A percentile compares a stretch with the other conserved stretches of the same genome.
phyloP scores from a whole-genome alignment of 2,329 filamentous ascomycete species.

The Fusarium phyllophilum region DNA sequence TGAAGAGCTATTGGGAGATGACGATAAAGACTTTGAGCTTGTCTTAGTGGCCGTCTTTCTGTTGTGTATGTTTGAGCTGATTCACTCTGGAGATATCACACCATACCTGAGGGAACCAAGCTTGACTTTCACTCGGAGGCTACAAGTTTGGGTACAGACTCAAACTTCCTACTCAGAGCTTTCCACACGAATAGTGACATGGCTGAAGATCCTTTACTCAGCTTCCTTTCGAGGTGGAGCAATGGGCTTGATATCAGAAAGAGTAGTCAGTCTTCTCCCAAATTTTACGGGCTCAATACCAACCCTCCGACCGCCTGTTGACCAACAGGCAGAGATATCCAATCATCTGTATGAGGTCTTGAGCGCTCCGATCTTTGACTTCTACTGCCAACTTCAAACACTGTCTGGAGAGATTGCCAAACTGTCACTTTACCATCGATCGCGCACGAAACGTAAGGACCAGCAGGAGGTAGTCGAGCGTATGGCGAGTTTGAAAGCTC shows the following conservation, averaged over 20 bases:
- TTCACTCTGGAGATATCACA: neutral
- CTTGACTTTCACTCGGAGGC: neutral
- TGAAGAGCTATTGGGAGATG: neutral
- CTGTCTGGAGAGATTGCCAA: neutral
- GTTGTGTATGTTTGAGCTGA: neutral
- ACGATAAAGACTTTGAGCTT: accelerated
- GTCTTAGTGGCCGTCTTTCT: neutral
- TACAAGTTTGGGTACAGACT: neutral
- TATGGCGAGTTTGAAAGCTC: neutral
- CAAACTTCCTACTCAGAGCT: neutral
- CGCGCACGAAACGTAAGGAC: neutral
- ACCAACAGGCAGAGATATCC: neutral
- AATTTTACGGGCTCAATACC: neutral
- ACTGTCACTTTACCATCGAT: neutral
- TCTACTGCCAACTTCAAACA: neutral
- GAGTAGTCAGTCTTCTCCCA: neutral
- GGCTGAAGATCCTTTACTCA: neutral
- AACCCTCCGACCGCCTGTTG: neutral
- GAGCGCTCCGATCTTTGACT: neutral
- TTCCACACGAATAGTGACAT: neutral
- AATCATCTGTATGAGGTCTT: neutral
- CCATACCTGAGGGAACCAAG: neutral
- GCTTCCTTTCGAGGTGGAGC: neutral
- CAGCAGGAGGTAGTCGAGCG: neutral
- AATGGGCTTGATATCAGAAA: neutral